phyloP scores from a whole-genome alignment of 2,329 filamentous ascomycete species.

The Fusarium sp. region DNA sequence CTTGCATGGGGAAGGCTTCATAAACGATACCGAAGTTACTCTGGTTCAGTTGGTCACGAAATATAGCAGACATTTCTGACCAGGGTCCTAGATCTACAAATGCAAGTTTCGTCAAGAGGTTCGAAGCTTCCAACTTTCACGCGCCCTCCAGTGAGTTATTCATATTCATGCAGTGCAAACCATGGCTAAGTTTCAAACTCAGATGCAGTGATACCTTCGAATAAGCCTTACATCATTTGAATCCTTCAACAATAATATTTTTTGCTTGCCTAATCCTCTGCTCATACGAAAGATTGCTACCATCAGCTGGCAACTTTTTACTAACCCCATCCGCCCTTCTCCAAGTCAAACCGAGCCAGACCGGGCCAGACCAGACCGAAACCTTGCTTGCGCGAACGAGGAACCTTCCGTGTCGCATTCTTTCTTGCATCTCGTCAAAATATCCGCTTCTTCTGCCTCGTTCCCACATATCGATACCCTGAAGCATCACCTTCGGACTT shows the following conservation, averaged over 20 bases:
- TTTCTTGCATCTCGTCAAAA: constrained; percentile 23
- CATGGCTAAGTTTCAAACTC: neutral
- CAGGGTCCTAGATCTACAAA: neutral
- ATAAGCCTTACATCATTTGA: neutral
- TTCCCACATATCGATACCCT: neutral
- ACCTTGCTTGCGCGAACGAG: constrained; percentile 2
- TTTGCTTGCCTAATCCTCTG: neutral
- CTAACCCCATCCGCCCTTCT: constrained; percentile 24
- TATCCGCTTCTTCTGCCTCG: neutral
- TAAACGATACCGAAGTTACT: neutral
- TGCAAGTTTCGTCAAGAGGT: neutral
- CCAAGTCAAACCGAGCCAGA: constrained; percentile 20
- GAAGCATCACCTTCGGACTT: neutral
- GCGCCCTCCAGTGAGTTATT: neutral
- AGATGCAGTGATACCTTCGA: neutral
- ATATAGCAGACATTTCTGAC: neutral
- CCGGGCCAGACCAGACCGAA: constrained; percentile 1
- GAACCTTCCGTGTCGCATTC: constrained; percentile 1
- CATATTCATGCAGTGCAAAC: neutral
- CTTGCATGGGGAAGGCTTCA: neutral
- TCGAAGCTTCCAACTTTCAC: neutral
- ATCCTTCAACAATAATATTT: neutral
- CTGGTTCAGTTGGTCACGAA: neutral
- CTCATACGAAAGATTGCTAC: neutral
- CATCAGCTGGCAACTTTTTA: constrained; percentile 7